phyloP scores from a whole-genome alignment of 148 eudicot genomes.

The Limonium bicolor region DNA sequence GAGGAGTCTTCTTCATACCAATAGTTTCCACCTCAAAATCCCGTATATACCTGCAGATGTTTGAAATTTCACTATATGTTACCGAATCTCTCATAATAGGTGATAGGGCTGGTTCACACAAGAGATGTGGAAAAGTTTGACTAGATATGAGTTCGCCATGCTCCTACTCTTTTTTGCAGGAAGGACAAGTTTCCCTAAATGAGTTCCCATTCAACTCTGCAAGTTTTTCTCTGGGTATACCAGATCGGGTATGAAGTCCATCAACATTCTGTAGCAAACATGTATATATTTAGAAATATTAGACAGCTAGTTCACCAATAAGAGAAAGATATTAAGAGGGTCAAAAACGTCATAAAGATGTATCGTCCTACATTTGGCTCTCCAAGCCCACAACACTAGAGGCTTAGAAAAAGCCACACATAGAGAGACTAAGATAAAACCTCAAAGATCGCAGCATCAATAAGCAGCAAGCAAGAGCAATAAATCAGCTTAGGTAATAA shows the following conservation, averaged over 20 bases:
- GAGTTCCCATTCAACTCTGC: constrained; percentile 93
- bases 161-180: constrained; percentile 89
- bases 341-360: too few species aligned
- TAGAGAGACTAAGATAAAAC: too few species aligned
- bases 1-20: constrained; percentile 80
- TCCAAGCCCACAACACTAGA: too few species aligned
- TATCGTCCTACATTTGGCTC: too few species aligned
- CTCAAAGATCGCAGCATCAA: too few species aligned
- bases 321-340: too few species aligned
- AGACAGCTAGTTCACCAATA: too few species aligned
- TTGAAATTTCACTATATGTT: neutral
- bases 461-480: too few species aligned
- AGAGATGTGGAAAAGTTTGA: constrained; percentile 2
- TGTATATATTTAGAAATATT: too few species aligned
- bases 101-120: neutral
- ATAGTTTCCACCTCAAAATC: constrained; percentile 96
- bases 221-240: constrained; percentile 77
- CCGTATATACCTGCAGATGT: constrained; percentile 57
- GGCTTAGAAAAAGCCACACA: too few species aligned
- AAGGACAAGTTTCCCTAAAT: constrained; percentile 74
- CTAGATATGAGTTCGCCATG: constrained; percentile 8
- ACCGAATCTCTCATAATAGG: neutral
- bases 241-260: constrained; percentile 94
- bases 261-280: constrained; percentile 94
- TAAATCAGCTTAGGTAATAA: too few species aligned